Evolutionary conservation across 805 yeast species (phyloP).

Genomic region (Clavispora fructus): DNA sequence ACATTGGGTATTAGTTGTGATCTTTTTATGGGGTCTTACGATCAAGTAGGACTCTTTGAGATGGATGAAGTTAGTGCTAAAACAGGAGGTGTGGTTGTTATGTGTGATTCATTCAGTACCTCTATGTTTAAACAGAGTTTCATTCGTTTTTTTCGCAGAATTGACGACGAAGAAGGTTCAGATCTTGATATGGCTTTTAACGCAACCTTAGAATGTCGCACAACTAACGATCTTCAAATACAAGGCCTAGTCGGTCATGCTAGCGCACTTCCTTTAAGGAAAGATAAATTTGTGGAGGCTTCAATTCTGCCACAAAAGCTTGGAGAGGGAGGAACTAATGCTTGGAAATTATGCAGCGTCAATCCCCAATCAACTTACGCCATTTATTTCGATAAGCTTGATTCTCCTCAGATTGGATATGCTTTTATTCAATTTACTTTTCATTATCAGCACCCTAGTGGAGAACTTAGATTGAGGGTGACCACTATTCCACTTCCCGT

Average conservation of each 20-base stretch:
- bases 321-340: slow-evolving; percentile 50
- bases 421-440: slow-evolving; percentile 49
- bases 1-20: slow-evolving; percentile 51
- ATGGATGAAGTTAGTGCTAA: slow-evolving; percentile 54
- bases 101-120: slow-evolving; percentile 62
- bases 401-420: slow-evolving; percentile 23
- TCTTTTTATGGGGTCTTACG: slow-evolving; percentile 61
- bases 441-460: slow-evolving; percentile 58
- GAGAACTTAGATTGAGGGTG: slow-evolving; percentile 53
- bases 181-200: slow-evolving; percentile 49
- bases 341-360: slow-evolving; percentile 56
- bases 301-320: slow-evolving; percentile 28
- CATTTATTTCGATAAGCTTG: slow-evolving; percentile 49
- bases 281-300: slow-evolving; percentile 20
- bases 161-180: slow-evolving; percentile 18
- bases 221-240: slow-evolving; percentile 45
- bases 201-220: slow-evolving; percentile 54
- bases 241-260: slow-evolving; percentile 64
- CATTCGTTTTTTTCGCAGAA: slow-evolving; percentile 42
- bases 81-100: slow-evolving; percentile 60
- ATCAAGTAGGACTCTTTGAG: slow-evolving; percentile 63
- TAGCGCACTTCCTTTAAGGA: slow-evolving; percentile 34
- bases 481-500: slow-evolving; percentile 51
- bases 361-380: slow-evolving; percentile 57
- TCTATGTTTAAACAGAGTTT: slow-evolving; percentile 66